phyloP scores from a whole-genome alignment of 306 rosid genomes.

The Quercus aquifolioides region DNA sequence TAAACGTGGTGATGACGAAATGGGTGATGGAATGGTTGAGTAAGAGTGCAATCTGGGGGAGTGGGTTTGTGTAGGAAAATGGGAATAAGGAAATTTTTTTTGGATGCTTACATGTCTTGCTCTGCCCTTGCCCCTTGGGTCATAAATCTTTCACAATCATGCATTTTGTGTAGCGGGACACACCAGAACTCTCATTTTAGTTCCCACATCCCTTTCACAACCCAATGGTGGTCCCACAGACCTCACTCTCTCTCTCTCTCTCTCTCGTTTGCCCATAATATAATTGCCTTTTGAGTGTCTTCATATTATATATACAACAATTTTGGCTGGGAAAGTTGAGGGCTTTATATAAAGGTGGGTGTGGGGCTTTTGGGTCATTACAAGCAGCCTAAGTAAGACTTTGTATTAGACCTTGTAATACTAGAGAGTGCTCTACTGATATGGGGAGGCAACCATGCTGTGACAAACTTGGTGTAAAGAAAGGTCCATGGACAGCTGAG shows the following conservation, averaged over 20 bases:
- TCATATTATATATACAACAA: constrained; percentile 23
- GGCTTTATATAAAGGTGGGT: constrained; percentile 49
- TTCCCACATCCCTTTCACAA: constrained; percentile 60
- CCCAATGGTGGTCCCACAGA: constrained; percentile 52
- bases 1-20: constrained; percentile 78
- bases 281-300: constrained; percentile 6
- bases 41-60: constrained; percentile 61
- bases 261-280: neutral
- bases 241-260: constrained; percentile 13
- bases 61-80: constrained; percentile 37
- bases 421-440: neutral
- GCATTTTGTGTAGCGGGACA: constrained; percentile 32
- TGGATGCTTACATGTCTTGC: constrained; percentile 25
- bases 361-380: constrained; percentile 53
- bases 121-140: constrained; percentile 40
- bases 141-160: constrained; percentile 34
- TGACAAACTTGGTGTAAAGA: constrained; percentile 93
- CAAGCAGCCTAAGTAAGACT: constrained; percentile 36
- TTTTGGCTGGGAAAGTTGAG: constrained; percentile 29
- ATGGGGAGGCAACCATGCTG: constrained; percentile 99
- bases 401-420: constrained; percentile 17
- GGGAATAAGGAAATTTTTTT: constrained; percentile 17
- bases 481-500: constrained; percentile 96
- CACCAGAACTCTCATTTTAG: constrained; percentile 47
- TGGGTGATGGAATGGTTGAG: constrained; percentile 64